These are phyloP conservation scores for Xylaria sp. DNA, from an alignment of 2,329 filamentous ascomycete genomes.

Conservation along the genomic window DNA sequence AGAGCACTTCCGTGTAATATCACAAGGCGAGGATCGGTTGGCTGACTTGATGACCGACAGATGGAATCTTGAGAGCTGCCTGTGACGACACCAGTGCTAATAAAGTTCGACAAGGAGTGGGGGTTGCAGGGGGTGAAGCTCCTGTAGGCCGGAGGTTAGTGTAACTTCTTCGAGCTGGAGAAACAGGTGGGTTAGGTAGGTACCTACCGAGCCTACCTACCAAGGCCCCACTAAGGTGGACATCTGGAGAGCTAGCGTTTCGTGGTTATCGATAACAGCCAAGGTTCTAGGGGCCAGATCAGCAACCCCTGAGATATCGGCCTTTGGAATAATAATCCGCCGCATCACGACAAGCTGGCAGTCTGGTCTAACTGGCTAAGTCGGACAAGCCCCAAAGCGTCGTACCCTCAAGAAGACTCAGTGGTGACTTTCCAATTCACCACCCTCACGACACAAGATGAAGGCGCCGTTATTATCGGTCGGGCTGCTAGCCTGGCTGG, in stretches of 20 bases:
- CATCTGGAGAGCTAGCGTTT: no score
- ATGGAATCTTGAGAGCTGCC: background rate
- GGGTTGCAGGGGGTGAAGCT: background rate
- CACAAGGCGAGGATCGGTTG: constrained; percentile 1
- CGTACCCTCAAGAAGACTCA: constrained; percentile 35
- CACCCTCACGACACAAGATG: constrained; percentile 63
- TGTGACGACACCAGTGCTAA: constrained; percentile 34
- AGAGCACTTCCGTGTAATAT: constrained; percentile 13
- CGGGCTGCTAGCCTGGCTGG: constrained; percentile 77
- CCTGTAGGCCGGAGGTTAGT: no score
- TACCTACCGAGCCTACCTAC: no score
- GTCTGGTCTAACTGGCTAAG: background rate
- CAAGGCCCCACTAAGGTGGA: background rate
- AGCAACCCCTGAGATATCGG: constrained; percentile 23
- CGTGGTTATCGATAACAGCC: constrained; percentile 17
- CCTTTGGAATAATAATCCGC: constrained; percentile 33
- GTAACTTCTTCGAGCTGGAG: background rate
- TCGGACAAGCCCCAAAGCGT: constrained; percentile 19
- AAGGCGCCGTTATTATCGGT: constrained; percentile 70
- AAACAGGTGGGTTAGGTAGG: background rate
- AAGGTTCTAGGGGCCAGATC: background rate
- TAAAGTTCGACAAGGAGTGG: constrained; percentile 20
- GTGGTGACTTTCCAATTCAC: constrained; percentile 38
- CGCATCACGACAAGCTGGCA: constrained; percentile 36
- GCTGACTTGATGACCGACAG: constrained; percentile 1